Evolutionary conservation across 805 yeast species (phyloP).

Genomic region (Saturnispora ahearnii): DNA sequence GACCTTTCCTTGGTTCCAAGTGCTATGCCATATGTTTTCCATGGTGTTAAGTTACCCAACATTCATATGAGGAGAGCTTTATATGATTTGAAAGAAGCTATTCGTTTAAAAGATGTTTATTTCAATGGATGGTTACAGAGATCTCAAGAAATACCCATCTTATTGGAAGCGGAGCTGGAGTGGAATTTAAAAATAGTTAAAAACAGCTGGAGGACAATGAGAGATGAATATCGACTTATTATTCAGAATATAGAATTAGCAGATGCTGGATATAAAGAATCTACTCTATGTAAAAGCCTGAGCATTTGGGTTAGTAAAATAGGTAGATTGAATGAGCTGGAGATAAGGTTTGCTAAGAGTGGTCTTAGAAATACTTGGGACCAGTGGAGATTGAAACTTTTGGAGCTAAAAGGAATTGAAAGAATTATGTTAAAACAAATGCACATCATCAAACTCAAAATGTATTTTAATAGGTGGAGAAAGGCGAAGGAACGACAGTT

Average conservation of each 20-base stretch:
- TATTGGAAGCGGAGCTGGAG: not conserved
- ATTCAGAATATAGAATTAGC: not conserved
- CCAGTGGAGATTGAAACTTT: not conserved
- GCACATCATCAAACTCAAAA: not conserved
- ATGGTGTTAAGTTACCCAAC: conserved; percentile 16
- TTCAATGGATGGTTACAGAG: conserved; percentile 14
- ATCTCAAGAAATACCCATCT: not conserved
- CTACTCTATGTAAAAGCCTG: not conserved
- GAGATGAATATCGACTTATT: not conserved
- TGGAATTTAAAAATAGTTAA: not conserved
- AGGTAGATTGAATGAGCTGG: not conserved
- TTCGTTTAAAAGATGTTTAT: conserved; percentile 17
- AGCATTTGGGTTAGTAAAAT: conserved; percentile 1
- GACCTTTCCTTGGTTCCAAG: conserved; percentile 23
- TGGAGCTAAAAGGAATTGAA: not conserved
- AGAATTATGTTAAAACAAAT: not conserved
- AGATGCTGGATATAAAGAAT: not conserved
- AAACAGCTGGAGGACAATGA: not conserved
- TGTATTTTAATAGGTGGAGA: not conserved
- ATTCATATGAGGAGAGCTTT: conserved; percentile 23
- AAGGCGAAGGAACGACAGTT: conserved; percentile 4
- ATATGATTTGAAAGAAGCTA: conserved; percentile 13
- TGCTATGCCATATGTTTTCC: conserved; percentile 15
- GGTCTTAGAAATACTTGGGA: not conserved
- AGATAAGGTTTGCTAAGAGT: not conserved